These are phyloP conservation scores for Colletotrichum filicis DNA, from an alignment of 2,329 filamentous ascomycete genomes.

Conservation along the genomic window DNA sequence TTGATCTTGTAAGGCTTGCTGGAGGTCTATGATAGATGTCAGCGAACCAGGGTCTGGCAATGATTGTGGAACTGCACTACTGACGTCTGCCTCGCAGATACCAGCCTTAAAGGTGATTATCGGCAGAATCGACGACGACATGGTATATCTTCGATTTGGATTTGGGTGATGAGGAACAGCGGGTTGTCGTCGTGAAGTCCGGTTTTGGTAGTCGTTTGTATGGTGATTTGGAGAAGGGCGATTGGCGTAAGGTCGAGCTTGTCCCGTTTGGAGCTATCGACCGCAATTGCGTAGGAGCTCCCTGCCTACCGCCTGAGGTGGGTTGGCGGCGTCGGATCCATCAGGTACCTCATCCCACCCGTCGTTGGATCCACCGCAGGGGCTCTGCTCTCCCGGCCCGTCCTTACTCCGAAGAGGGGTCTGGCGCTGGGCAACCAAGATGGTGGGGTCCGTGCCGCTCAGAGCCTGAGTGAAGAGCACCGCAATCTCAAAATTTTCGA, in stretches of 20 bases:
- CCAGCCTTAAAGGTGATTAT: conserved; percentile 98
- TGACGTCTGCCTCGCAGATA: conserved; percentile 84
- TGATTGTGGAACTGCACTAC: conserved; percentile 48
- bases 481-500: conserved; percentile 49
- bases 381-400: conserved; percentile 23
- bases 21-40: conserved; percentile 49
- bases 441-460: conserved; percentile 32
- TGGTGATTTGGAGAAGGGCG: conserved; percentile 7
- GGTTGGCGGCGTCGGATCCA: conserved; percentile 3
- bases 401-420: conserved; percentile 37
- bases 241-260: conserved; percentile 29
- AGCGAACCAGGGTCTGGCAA: conserved; percentile 22
- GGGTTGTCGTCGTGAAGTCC: neutral
- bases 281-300: conserved; percentile 35
- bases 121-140: conserved; percentile 77
- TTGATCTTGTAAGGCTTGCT: conserved; percentile 77
- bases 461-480: conserved; percentile 29
- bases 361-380: neutral
- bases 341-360: neutral
- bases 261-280: conserved; percentile 24
- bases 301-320: conserved; percentile 29
- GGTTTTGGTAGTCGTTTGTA: neutral
- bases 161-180: neutral
- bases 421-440: conserved; percentile 27
- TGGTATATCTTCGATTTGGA: conserved; percentile 50